Evolutionary conservation across 179 eudicot genomes (phyloP).

Genomic region (Heliamphora pulchella): DNA sequence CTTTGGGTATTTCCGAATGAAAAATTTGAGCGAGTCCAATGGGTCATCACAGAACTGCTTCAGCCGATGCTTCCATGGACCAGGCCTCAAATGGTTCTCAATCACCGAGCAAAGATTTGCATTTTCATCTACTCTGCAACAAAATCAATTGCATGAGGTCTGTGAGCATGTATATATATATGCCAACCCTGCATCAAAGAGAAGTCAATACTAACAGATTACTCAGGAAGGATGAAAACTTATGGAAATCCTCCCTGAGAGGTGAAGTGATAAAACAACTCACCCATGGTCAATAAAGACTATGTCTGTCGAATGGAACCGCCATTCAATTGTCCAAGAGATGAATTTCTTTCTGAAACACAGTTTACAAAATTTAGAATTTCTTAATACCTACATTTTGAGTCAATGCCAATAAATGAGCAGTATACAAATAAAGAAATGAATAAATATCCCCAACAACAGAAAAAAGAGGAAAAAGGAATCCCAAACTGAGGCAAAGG

Average conservation of each 20-base stretch:
- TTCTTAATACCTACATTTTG: not conserved
- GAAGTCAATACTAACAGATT: slow-evolving; percentile 7
- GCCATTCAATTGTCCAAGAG: slow-evolving; percentile 91
- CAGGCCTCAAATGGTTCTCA: slow-evolving; percentile 68
- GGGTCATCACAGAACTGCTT: slow-evolving; percentile 65
- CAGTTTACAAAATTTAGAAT: not conserved
- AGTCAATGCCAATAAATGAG: not conserved
- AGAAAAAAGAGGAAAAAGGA: not conserved
- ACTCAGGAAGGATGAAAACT: not conserved
- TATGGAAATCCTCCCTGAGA: not conserved
- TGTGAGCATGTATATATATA: not conserved
- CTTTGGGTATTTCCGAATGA: slow-evolving; percentile 66
- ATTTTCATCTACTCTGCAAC: slow-evolving; percentile 57
- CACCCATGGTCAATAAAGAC: slow-evolving; percentile 78
- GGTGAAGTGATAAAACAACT: slow-evolving; percentile 22
- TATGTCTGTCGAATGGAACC: slow-evolving; percentile 75
- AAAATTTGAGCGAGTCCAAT: slow-evolving; percentile 59
- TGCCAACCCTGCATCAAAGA: not conserved
- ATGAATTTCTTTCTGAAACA: slow-evolving; percentile 59
- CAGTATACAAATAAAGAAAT: not conserved
- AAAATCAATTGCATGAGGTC: slow-evolving; percentile 12
- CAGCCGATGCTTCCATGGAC: slow-evolving; percentile 73
- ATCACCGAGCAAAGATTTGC: slow-evolving; percentile 49
- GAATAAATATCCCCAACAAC: not conserved
- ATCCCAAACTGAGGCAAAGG: not conserved